A percentile compares a stretch with the other conserved stretches of the same genome.
Evolutionary conservation across 129 eudicot species (phyloP).

Genomic region (Smallanthus sonchifolius): DNA sequence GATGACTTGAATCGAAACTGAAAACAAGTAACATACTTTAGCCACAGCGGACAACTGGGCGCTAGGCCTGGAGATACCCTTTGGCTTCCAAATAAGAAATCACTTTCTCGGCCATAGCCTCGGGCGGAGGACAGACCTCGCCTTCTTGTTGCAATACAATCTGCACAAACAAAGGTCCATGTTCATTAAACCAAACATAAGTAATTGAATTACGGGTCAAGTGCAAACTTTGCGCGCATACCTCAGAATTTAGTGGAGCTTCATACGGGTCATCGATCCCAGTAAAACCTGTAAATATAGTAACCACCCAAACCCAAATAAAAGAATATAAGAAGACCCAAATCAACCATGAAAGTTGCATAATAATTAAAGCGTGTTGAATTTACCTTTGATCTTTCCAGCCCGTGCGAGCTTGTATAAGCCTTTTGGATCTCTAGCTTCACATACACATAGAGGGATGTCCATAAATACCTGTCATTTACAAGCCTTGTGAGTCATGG

Average conservation of each 20-base stretch:
- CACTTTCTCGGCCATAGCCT: slow-evolving; percentile 62
- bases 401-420: slow-evolving; percentile 94
- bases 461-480: slow-evolving; percentile 76
- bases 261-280: slow-evolving; percentile 98
- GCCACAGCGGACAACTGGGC: not conserved
- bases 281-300: slow-evolving; percentile 68
- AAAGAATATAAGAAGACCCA: not conserved
- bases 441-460: slow-evolving; percentile 81
- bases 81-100: slow-evolving; percentile 66
- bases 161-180: slow-evolving; percentile 32
- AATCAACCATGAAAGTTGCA: not conserved
- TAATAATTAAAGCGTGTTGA: not conserved
- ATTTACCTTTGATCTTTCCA: slow-evolving; percentile 83
- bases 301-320: not conserved
- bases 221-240: slow-evolving; percentile 12
- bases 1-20: not conserved
- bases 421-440: slow-evolving; percentile 94
- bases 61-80: slow-evolving; percentile 65
- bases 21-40: not conserved
- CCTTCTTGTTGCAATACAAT: slow-evolving; percentile 56
- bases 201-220: not conserved
- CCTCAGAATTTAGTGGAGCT: slow-evolving; percentile 83
- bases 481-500: slow-evolving; percentile 9
- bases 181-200: not conserved
- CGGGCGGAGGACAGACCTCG: slow-evolving; percentile 54